phyloP scores from a whole-genome alignment of 1,139 yeast species.

The Tardiomyces digboiensis region DNA sequence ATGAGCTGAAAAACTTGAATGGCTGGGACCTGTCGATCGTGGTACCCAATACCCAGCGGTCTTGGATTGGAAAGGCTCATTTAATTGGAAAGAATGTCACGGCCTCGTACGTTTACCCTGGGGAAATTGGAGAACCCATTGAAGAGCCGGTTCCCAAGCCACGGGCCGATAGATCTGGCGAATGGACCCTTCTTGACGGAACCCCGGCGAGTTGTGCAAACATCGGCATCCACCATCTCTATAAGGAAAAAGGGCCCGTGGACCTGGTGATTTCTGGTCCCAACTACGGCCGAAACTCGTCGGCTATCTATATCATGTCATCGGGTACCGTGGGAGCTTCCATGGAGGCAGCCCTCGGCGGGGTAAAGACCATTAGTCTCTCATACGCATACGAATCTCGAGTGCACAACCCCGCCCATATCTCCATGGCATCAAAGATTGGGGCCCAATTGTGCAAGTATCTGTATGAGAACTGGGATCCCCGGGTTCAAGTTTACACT shows the following conservation, averaged over 20 bases:
- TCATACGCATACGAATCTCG: slow-evolving; percentile 66
- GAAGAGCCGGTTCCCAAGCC: slow-evolving; percentile 57
- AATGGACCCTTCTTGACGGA: slow-evolving; percentile 83
- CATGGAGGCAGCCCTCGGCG: slow-evolving; percentile 84
- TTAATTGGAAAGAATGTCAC: slow-evolving; percentile 74
- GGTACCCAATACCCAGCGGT: slow-evolving; percentile 55
- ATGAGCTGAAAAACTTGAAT: slow-evolving; percentile 43
- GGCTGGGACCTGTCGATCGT: slow-evolving; percentile 84
- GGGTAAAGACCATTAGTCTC: slow-evolving; percentile 65
- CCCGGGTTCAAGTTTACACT: slow-evolving; percentile 60
- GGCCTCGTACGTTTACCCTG: slow-evolving; percentile 45
- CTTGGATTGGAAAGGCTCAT: slow-evolving; percentile 98
- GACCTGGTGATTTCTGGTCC: slow-evolving; percentile 94
- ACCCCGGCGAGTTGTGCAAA: slow-evolving; percentile 97
- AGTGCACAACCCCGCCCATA: slow-evolving; percentile 42
- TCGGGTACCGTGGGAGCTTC: slow-evolving; percentile 99
- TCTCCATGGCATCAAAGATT: slow-evolving; percentile 58
- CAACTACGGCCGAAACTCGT: slow-evolving; percentile 87
- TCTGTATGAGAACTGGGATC: slow-evolving; percentile 49
- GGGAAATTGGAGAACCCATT: slow-evolving; percentile 34
- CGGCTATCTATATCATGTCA: slow-evolving; percentile 81
- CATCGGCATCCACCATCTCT: slow-evolving; percentile 72
- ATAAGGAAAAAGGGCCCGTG: slow-evolving; percentile 46
- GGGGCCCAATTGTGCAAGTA: slow-evolving; percentile 54
- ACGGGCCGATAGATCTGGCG: slow-evolving; percentile 36